phyloP scores from a whole-genome alignment of 768 basidiomycete species.

The Leccinum arenicola region DNA sequence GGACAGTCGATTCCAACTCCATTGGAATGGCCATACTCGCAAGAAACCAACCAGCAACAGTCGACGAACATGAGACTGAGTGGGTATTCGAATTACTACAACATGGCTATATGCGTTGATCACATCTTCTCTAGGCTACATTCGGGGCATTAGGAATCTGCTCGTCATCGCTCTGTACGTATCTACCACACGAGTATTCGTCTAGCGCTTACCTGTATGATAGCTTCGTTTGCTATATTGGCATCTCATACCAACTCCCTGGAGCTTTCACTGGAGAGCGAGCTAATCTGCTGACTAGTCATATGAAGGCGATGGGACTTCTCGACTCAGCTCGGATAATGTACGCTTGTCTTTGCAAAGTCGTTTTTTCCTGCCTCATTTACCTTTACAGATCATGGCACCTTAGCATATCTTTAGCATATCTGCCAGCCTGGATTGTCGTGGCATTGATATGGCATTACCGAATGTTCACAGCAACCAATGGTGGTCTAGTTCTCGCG shows the following conservation, averaged over 20 bases:
- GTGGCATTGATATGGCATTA: constrained; percentile 63
- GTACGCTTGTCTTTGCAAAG: constrained; percentile 29
- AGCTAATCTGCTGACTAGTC: constrained; percentile 59
- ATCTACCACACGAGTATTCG: not conserved
- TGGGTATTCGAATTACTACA: constrained; percentile 30
- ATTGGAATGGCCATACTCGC: constrained; percentile 64
- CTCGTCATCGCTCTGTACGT: constrained; percentile 67
- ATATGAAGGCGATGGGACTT: constrained; percentile 81
- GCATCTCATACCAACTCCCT: constrained; percentile 76
- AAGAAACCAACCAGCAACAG: constrained; percentile 66
- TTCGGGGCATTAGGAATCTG: constrained; percentile 57
- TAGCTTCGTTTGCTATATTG: constrained; percentile 69
- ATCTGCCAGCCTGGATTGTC: constrained; percentile 76
- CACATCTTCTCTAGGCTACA: constrained; percentile 45
- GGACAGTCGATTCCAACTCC: constrained; percentile 55
- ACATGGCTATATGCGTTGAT: not conserved
- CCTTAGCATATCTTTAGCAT: constrained; percentile 57
- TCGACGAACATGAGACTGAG: constrained; percentile 53
- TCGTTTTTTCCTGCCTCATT: not conserved
- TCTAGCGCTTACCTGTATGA: not conserved
- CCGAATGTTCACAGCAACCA: constrained; percentile 63
- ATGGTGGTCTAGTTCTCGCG: constrained; percentile 54
- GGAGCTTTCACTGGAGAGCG: constrained; percentile 68
- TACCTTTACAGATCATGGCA: constrained; percentile 53
- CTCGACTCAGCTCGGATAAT: constrained; percentile 64